These are phyloP conservation scores for Diaporthe citriasiana DNA, from an alignment of 2,329 filamentous ascomycete species.

Conservation along the genomic window DNA sequence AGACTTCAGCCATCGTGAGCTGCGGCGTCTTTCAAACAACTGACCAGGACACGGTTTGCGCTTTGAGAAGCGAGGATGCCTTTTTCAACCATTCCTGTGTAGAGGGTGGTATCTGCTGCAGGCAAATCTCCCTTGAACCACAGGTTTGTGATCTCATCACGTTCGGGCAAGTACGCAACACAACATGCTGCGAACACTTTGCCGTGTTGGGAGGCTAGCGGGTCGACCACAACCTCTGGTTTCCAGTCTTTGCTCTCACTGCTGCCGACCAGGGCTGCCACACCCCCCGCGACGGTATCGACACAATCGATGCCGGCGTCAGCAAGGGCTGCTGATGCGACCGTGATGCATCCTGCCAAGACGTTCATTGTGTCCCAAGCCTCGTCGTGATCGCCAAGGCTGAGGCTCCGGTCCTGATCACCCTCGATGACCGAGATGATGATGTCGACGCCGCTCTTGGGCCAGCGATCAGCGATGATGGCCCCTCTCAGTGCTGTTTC, in stretches of 20 bases:
- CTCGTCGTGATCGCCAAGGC: slow-evolving; percentile 66
- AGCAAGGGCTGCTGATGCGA: slow-evolving; percentile 90
- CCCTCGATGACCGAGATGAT: slow-evolving; percentile 94
- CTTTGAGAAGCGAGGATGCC: slow-evolving; percentile 58
- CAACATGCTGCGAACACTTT: slow-evolving; percentile 87
- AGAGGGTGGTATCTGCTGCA: slow-evolving; percentile 57
- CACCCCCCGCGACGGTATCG: slow-evolving; percentile 89
- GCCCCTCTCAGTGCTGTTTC: slow-evolving; percentile 91
- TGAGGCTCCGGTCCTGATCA: slow-evolving; percentile 79
- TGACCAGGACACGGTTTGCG: slow-evolving; percentile 58
- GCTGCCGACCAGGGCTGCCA: slow-evolving; percentile 80
- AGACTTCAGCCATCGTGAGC: slow-evolving; percentile 35
- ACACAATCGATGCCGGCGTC: slow-evolving; percentile 98
- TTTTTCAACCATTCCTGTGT: slow-evolving; percentile 58
- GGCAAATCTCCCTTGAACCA: slow-evolving; percentile 86
- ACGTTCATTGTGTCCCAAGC: slow-evolving; percentile 94
- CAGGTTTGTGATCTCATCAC: slow-evolving; percentile 93
- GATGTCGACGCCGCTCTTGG: slow-evolving; percentile 98
- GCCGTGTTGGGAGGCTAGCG: slow-evolving; percentile 83
- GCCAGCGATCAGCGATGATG: slow-evolving; percentile 94
- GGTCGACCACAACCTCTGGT: slow-evolving; percentile 78
- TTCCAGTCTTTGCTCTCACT: slow-evolving; percentile 47
- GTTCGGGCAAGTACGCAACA: slow-evolving; percentile 86
- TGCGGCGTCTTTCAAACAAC: slow-evolving; percentile 56
- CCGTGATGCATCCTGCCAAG: slow-evolving; percentile 91